These are phyloP conservation scores for Pseudogymnoascus sp. DNA, from an alignment of 2,329 filamentous ascomycete genomes.

Conservation along the genomic window DNA sequence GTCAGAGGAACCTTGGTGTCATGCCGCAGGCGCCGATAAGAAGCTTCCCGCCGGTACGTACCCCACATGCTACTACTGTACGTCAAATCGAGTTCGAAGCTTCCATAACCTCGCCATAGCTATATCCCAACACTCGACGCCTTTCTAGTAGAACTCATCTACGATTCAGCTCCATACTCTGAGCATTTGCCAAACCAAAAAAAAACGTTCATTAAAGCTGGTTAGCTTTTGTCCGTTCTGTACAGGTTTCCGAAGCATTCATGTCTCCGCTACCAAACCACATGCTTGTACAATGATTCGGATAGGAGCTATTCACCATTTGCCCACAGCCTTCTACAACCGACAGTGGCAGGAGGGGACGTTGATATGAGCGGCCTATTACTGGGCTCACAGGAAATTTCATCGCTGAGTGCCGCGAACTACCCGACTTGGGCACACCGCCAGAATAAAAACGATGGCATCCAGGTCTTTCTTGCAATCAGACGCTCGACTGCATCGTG, in stretches of 20 bases:
- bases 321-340: background rate
- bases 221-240: background rate
- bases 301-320: background rate
- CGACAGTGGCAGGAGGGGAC: background rate
- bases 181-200: background rate
- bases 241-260: background rate
- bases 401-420: background rate
- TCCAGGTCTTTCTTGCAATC: background rate
- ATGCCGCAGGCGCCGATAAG: background rate
- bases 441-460: background rate
- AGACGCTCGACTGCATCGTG: constrained; percentile 2
- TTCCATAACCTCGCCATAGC: background rate
- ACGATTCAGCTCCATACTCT: background rate
- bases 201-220: background rate
- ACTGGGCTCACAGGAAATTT: background rate
- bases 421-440: background rate
- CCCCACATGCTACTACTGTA: constrained; percentile 7
- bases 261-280: background rate
- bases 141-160: background rate
- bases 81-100: constrained; percentile 6
- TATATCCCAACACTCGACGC: background rate
- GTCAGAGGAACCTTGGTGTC: constrained; percentile 8
- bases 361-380: background rate
- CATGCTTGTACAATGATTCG: constrained; percentile 7
- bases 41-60: constrained; percentile 4